Conservation (phyloP, 768 basidiomycete genomes). For the Boletales sp. region DNA sequence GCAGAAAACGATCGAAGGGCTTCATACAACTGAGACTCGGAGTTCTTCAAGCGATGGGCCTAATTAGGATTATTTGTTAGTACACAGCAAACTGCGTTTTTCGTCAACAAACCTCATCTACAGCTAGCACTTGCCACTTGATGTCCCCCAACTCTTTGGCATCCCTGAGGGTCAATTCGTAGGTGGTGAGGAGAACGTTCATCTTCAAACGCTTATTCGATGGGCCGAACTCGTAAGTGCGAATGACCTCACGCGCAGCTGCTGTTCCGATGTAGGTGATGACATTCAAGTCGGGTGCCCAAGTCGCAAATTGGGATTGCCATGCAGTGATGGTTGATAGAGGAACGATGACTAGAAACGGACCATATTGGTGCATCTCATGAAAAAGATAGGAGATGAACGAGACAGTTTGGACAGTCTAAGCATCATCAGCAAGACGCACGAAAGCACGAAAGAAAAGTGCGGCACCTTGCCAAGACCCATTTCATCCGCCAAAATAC, state of each 20-base stretch:
- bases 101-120: slow-evolving; percentile 74
- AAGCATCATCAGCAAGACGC: slow-evolving; percentile 5
- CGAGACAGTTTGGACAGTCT: slow-evolving; percentile 95
- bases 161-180: slow-evolving; percentile 92
- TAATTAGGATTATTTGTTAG: slow-evolving; percentile 29
- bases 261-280: slow-evolving; percentile 95
- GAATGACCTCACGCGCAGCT: slow-evolving; percentile 83
- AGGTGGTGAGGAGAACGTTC: slow-evolving; percentile 96
- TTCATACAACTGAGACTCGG: slow-evolving; percentile 95
- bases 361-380: slow-evolving; percentile 88
- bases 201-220: slow-evolving; percentile 90
- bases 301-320: slow-evolving; percentile 90
- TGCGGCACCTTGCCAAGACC: slow-evolving; percentile 87
- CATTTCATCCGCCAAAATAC: slow-evolving; percentile 99
- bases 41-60: slow-evolving; percentile 98
- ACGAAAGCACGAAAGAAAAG: not conserved
- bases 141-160: slow-evolving; percentile 84
- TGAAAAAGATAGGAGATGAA: slow-evolving; percentile 96
- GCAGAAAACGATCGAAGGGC: slow-evolving; percentile 86
- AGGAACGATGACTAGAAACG: slow-evolving; percentile 96
- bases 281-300: slow-evolving; percentile 97
- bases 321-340: slow-evolving; percentile 97
- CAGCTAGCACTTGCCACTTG: slow-evolving; percentile 96
- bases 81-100: not conserved
- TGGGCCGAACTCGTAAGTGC: slow-evolving; percentile 86